Evolutionary conservation across 2,329 filamentous ascomycete genomes (phyloP), one percentile per base, ranked within the genome.

Genomic region (Epichloe aotearoae): DNA sequence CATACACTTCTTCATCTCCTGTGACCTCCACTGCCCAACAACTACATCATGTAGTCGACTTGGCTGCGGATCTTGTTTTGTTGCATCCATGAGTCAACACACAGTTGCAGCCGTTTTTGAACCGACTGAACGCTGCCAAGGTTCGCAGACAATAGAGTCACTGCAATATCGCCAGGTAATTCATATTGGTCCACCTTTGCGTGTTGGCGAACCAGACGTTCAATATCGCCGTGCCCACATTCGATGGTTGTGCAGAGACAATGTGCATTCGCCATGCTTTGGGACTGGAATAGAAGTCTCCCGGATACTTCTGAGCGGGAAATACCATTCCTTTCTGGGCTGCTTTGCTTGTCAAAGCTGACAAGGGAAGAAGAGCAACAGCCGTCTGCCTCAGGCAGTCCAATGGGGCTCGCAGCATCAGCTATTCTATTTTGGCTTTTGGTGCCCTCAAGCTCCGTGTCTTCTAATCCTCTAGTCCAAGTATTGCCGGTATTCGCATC

Each of bases 11-110:
- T n/a, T 15, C 37, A 38, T 38, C 37, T 30, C 30, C 30, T 4
- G 36, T n/a, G 1, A 5, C 15, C 39, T 10, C 23, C 15, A 26
- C 20, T 30, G 20, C 41, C 3, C 11, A 38, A 23, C 11, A 38
- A 23, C 26, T 46, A 50, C 49, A 50, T 50, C 8, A 11, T 46
- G 23, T 50, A 50, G 42, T 50, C 49, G 12, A 46, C 49, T 39
- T 50, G 49, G 37, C 49, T 7, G 17, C 8, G 34, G 0, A 50
- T 39, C 20, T 36, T 17, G 19, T 49, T 52, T 19, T 49, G 20
- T 17, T 43, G 39, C 46, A 52, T 45, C 40, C 46, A 48, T 6
- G 46, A 40, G 12, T 41, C 40, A 3, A 52, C 50, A 30, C 50
- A 49, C 12, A 36, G 10, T 36, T 44, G 46, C 19, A 52, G 26